Evolutionary conservation across 495 filamentous ascomycete species (phyloP).

Genomic region (Parachaetomium inaequale): DNA sequence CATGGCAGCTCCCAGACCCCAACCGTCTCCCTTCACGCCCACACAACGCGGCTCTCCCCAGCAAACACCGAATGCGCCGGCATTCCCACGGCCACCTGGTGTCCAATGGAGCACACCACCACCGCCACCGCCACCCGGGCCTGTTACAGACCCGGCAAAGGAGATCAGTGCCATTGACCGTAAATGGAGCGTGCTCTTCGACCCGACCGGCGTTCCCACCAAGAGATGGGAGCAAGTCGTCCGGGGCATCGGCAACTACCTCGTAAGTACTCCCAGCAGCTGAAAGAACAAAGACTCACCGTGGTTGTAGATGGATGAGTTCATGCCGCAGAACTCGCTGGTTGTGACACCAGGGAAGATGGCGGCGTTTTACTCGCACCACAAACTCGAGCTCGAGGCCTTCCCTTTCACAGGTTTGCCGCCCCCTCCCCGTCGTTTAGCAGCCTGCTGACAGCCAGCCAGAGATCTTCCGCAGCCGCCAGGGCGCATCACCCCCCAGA

Average conservation of each 20-base stretch:
- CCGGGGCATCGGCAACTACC: slow-evolving; percentile 69
- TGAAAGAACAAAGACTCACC: background rate
- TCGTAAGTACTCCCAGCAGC: slow-evolving; percentile 51
- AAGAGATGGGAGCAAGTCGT: slow-evolving; percentile 67
- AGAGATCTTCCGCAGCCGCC: slow-evolving; percentile 24
- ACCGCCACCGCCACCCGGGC: background rate
- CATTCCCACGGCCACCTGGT: background rate
- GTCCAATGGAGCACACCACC: slow-evolving; percentile 7
- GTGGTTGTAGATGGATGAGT: slow-evolving; percentile 64
- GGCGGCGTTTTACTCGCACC: slow-evolving; percentile 68
- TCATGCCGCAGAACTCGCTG: slow-evolving; percentile 65
- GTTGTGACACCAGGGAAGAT: slow-evolving; percentile 83
- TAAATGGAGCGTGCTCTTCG: slow-evolving; percentile 77
- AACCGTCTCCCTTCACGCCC: slow-evolving; percentile 3
- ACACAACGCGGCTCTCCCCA: background rate
- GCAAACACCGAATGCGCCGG: background rate
- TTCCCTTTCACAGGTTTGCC: slow-evolving; percentile 38
- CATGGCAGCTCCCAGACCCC: background rate
- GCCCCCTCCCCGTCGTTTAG: background rate
- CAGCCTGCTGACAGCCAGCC: background rate
- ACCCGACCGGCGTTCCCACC: slow-evolving; percentile 62
- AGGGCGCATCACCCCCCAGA: slow-evolving; percentile 35
- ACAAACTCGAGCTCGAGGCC: slow-evolving; percentile 57
- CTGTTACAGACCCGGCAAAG: slow-evolving; percentile 9
- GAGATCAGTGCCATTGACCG: slow-evolving; percentile 37